Evolutionary conservation across 164 flowering plant species (phyloP), one percentile per base, ranked within the genome.

Genomic region (Vitis rupestris): DNA sequence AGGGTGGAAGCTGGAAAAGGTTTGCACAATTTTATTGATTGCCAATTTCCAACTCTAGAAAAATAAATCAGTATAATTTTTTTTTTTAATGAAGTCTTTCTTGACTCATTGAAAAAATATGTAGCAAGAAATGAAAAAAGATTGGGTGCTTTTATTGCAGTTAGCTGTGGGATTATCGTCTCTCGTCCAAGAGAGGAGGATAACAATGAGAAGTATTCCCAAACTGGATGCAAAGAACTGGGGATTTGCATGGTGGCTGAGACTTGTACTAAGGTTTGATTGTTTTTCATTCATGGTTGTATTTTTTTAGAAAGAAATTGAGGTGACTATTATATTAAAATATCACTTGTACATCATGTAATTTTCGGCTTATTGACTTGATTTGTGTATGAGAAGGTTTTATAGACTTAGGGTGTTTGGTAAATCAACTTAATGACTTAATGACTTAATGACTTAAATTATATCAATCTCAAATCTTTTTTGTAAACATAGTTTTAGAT

Each of bases 221-320:
- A 49, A 67, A 12, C 63, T 29, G 49, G 49, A 10, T 55, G 54
- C 51, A 37, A 52, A 23, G 65, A 55, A 59, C 14, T 64, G 59
- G 67, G 59, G 51, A 27, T 57, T 67, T 17, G 64, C 52, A 15
- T 6, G 12, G 70, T 56, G 3, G 29, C 50, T 60, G 67, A 60
- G 51, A 59, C 64, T 60, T 56, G 50, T 64, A 13, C 54, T 29
- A 59, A 74, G 74, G 83, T 77, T 64, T 51, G 59, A 11, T 64
- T 50, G 13, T 59, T 63, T 62, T 58, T 48, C 65, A 66, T 37
- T 37, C 48, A 6, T 65, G 49, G 56, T 0, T 54, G 54, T 31
- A 11, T 48, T 37, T 17, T 31, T 51, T 51, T 65, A 48, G 23
- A 55, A 31, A 37, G 31, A 23, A 14, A 10, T 44, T 17, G 27